Conservation (phyloP, 192 early-diverging fungal species). For the Paraglomus occultum region DNA sequence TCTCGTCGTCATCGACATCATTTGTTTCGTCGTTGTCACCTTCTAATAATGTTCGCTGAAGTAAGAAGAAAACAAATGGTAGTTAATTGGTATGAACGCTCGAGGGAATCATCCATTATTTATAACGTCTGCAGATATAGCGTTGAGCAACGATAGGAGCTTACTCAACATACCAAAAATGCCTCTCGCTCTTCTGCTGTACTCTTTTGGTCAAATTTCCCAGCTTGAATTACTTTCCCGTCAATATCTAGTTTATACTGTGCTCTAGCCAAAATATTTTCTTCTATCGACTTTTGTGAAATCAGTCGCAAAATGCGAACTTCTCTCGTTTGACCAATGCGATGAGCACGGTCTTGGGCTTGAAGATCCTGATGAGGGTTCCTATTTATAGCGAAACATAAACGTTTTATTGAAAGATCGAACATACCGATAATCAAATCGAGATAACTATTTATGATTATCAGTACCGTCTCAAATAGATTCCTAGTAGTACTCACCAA, state of each 20-base stretch:
- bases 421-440: background rate
- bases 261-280: constrained; percentile 87
- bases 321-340: constrained; percentile 98
- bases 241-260: constrained; percentile 97
- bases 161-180: constrained; percentile 51
- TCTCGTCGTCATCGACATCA: constrained; percentile 65
- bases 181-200: constrained; percentile 90
- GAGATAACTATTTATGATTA: constrained; percentile 1
- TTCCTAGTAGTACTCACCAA: constrained; percentile 61
- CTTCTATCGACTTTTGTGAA: constrained; percentile 90
- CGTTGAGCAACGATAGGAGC: background rate
- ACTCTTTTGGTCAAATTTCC: constrained; percentile 98
- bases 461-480: constrained; percentile 12
- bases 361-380: constrained; percentile 99
- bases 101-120: background rate
- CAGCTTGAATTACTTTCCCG: constrained; percentile 98
- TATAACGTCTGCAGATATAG: background rate
- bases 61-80: background rate
- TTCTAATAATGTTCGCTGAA: constrained; percentile 72
- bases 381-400: constrained; percentile 30
- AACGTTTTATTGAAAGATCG: background rate
- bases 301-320: constrained; percentile 93
- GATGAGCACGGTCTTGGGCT: constrained; percentile 99
- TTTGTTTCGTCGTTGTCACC: constrained; percentile 74
- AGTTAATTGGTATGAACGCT: background rate